phyloP scores from a whole-genome alignment of 2,329 filamentous ascomycete genomes.

The Fusarium nygamai region DNA sequence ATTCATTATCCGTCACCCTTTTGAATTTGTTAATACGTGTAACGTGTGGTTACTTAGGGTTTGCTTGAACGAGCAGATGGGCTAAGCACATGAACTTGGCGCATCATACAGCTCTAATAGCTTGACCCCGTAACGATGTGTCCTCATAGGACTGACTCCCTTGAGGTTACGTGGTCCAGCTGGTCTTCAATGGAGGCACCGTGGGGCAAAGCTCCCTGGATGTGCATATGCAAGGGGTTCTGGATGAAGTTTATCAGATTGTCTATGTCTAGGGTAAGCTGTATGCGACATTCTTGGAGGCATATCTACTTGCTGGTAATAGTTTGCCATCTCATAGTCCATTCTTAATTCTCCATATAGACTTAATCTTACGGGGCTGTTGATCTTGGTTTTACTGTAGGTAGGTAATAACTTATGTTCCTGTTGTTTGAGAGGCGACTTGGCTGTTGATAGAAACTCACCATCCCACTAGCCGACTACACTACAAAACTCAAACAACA shows the following conservation, averaged over 20 bases:
- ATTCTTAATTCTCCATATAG: not conserved
- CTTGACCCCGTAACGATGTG: too few relatives aligned
- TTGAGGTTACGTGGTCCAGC: not conserved
- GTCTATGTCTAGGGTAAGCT: not conserved
- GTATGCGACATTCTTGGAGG: not conserved
- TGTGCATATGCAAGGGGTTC: constrained; percentile 6
- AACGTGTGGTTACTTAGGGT: not conserved
- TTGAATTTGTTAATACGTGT: not conserved
- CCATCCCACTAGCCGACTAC: not conserved
- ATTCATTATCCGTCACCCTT: not conserved
- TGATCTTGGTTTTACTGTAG: not conserved
- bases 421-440: not conserved
- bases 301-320: not conserved
- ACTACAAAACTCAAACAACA: not conserved
- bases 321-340: not conserved
- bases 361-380: not conserved
- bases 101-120: not conserved
- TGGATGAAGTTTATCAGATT: not conserved
- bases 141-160: not conserved
- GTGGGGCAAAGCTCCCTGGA: not conserved
- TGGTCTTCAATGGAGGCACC: too few relatives aligned
- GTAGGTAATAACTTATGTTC: not conserved
- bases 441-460: not conserved
- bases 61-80: not conserved
- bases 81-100: not conserved